Percentiles rank a stretch among this genome's conserved stretches.
These are phyloP conservation scores for Alnus glutinosa DNA, from an alignment of 306 rosid species.

Conservation along the genomic window DNA sequence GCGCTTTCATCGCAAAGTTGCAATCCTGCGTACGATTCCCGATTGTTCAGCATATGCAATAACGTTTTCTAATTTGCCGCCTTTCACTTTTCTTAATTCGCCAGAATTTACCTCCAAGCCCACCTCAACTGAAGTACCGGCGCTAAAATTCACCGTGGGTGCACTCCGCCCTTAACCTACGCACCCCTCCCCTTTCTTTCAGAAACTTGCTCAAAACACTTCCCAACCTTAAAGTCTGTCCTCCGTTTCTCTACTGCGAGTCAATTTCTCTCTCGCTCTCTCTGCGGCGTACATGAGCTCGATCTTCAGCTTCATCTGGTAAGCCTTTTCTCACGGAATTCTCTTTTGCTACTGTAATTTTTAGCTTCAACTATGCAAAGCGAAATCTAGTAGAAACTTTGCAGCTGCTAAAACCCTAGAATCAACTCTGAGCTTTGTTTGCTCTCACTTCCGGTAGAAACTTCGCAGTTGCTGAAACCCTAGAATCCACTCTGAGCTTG, in stretches of 20 bases:
- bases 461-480: conserved; percentile 31
- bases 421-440: background rate
- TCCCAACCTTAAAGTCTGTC: conserved; percentile 13
- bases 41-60: too few relatives aligned
- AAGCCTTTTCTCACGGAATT: background rate
- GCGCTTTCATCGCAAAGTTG: too few relatives aligned
- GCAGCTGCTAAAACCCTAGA: conserved; percentile 36
- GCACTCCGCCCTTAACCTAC: conserved; percentile 35
- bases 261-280: background rate
- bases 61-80: conserved; percentile 34
- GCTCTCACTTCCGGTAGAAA: background rate
- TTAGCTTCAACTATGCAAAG: background rate
- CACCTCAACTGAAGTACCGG: background rate
- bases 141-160: conserved; percentile 4
- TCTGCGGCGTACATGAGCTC: background rate
- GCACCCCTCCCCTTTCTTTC: conserved; percentile 11
- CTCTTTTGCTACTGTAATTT: background rate
- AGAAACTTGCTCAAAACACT: background rate
- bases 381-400: background rate
- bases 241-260: background rate
- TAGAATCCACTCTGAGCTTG: background rate
- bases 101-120: conserved; percentile 17
- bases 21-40: too few relatives aligned
- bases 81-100: background rate
- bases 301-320: background rate